A percentile compares a stretch with the other conserved stretches of the same genome.
Evolutionary conservation across 1,284 basidiomycete species (phyloP).

Genomic region (Apiotrichum domesticum): DNA sequence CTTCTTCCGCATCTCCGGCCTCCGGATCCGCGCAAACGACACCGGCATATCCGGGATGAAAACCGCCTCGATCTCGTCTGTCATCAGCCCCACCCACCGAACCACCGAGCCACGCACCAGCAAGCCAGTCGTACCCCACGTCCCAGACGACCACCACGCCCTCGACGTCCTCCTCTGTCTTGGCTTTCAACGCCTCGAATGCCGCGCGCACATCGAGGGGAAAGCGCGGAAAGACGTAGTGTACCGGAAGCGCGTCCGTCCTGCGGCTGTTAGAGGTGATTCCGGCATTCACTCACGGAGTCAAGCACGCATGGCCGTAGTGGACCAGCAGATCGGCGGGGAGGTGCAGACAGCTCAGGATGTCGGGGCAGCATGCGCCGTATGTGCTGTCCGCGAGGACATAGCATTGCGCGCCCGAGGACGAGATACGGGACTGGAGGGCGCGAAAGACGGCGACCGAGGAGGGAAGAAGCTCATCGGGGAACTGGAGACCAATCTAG

Average conservation of each 20-base stretch:
- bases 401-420: slow-evolving; percentile 57
- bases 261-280: slow-evolving; percentile 15
- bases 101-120: slow-evolving; percentile 49
- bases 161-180: slow-evolving; percentile 28
- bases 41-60: slow-evolving; percentile 24
- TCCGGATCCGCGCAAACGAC: slow-evolving; percentile 31
- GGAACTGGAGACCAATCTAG: slow-evolving; percentile 89
- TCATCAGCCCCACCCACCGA: neutral
- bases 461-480: slow-evolving; percentile 82
- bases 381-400: slow-evolving; percentile 96
- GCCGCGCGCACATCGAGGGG: slow-evolving; percentile 31
- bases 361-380: slow-evolving; percentile 95
- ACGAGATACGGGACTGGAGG: slow-evolving; percentile 57
- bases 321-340: slow-evolving; percentile 89
- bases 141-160: slow-evolving; percentile 65
- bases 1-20: slow-evolving; percentile 13
- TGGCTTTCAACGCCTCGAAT: slow-evolving; percentile 19
- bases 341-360: slow-evolving; percentile 90
- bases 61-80: slow-evolving; percentile 25
- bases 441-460: slow-evolving; percentile 79
- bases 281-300: slow-evolving; percentile 39
- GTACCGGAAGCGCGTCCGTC: slow-evolving; percentile 45
- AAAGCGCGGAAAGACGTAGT: slow-evolving; percentile 46
- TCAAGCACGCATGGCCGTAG: slow-evolving; percentile 95
- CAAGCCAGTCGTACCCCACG: slow-evolving; percentile 68